Conservation (phyloP, 345 rosid species). For the Acer negundo region DNA sequence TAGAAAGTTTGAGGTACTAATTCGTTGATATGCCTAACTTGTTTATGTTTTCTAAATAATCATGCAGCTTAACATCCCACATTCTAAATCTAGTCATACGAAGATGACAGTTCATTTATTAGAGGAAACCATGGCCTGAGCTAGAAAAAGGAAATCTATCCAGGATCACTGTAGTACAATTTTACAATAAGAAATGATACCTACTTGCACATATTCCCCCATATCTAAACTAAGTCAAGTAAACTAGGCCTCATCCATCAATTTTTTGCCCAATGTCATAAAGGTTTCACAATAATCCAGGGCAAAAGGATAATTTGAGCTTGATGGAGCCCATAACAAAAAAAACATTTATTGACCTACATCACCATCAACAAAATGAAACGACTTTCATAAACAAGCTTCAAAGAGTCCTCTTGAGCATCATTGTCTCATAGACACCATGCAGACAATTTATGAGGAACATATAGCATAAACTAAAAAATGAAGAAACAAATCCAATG, state of each 20-base stretch:
- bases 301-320: background rate
- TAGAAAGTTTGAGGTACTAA: background rate
- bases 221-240: background rate
- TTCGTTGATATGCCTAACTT: background rate
- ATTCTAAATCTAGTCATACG: background rate
- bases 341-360: background rate
- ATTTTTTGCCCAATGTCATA: background rate
- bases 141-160: background rate
- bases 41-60: background rate
- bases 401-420: background rate
- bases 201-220: background rate
- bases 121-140: background rate
- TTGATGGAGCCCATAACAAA: background rate
- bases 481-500: background rate
- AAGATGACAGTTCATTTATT: background rate
- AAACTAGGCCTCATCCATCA: background rate
- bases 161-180: background rate
- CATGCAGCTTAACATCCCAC: background rate
- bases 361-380: background rate
- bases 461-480: background rate
- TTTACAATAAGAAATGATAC: background rate
- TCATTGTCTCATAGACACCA: background rate
- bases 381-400: background rate
- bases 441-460: background rate
- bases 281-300: background rate